Percentiles rank a stretch among this genome's conserved stretches.
phyloP scores from a whole-genome alignment of 192 early-diverging fungal genomes.

The Coemansia sp. region DNA sequence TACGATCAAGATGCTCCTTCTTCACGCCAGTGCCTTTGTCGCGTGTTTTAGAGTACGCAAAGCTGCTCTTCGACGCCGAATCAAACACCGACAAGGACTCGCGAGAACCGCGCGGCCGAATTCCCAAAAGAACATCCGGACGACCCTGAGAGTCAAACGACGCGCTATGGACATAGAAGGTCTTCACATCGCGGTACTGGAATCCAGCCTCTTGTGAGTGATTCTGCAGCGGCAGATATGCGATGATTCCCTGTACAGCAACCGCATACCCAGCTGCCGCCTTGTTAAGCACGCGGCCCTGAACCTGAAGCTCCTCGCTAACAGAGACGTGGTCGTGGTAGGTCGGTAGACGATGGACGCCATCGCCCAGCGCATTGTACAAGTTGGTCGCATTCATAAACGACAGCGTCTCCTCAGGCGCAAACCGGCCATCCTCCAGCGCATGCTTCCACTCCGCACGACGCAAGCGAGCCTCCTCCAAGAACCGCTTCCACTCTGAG shows the following conservation, averaged over 20 bases:
- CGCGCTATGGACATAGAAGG: slow-evolving; percentile 68
- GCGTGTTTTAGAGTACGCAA: neutral
- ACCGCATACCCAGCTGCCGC: slow-evolving; percentile 54
- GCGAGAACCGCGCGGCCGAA: slow-evolving; percentile 27
- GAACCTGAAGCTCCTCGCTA: slow-evolving; percentile 50
- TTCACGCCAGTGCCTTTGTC: neutral
- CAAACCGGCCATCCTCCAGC: slow-evolving; percentile 41
- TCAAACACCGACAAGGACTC: slow-evolving; percentile 11
- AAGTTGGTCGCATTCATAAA: slow-evolving; percentile 50
- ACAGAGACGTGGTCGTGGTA: slow-evolving; percentile 57
- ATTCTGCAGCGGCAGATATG: slow-evolving; percentile 43
- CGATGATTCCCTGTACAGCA: slow-evolving; percentile 69
- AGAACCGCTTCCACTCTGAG: slow-evolving; percentile 62
- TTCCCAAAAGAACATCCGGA: slow-evolving; percentile 31
- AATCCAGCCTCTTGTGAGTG: slow-evolving; percentile 31
- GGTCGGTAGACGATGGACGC: slow-evolving; percentile 56
- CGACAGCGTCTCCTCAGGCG: slow-evolving; percentile 38
- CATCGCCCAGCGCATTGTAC: slow-evolving; percentile 31
- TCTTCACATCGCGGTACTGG: slow-evolving; percentile 55
- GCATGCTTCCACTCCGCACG: slow-evolving; percentile 58
- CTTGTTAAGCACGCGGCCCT: slow-evolving; percentile 66
- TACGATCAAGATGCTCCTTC: slow-evolving; percentile 7
- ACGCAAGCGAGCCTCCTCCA: slow-evolving; percentile 59
- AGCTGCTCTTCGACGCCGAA: slow-evolving; percentile 11
- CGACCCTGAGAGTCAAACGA: slow-evolving; percentile 46